Evolutionary conservation across 2,329 filamentous ascomycete species (phyloP), one percentile per base, ranked within the genome.

Genomic region (Aspergillus unguis): DNA sequence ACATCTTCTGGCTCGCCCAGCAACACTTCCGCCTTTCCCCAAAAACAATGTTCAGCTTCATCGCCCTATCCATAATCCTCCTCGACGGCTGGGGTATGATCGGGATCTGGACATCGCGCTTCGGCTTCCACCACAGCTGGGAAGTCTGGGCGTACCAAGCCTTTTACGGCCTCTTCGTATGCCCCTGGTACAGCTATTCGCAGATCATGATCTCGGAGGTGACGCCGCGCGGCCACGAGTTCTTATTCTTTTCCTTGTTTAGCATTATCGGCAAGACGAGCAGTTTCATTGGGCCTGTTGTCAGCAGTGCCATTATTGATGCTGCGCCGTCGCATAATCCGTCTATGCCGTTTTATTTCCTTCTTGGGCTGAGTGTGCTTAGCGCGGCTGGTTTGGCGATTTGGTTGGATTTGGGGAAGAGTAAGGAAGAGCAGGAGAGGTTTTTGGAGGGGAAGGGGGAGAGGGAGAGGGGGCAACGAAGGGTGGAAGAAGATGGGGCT

Each of bases 171-270:
- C 72, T 88, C 1, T 78, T 86, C 43, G 81, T 87, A 5, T 86
- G 84, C 57, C 84, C 85, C 0, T 87, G 84, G 84, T 87, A 87
- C 67, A 83, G 81, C 44, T 88, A 88, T 67, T 82, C 79, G 0
- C 85, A 87, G 64, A 87, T 85, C 61, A 85, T 88, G 79, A 88
- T 88, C 58, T 83, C 80, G 2, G 85, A 86, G 59, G 83, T 88
- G 2, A 86, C 84, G 0, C 85, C 85, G 0, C 76, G 82, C 5
- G 85, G 85, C 35, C 83, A 86, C 61, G 85, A 87, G 58, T 87
- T 86, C 60, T 71, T 88, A 8, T 88, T 88, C 74, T 88, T 88
- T 76, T 81, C 77, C 43, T 68, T 88, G 1, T 87, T 87, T 69
- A 84, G 80, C 56, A 85, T 87, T 60, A 80, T 87, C 28, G 84